Evolutionary conservation across 2,329 filamentous ascomycete genomes (phyloP).

Genomic region (Phialophora macrospora): DNA sequence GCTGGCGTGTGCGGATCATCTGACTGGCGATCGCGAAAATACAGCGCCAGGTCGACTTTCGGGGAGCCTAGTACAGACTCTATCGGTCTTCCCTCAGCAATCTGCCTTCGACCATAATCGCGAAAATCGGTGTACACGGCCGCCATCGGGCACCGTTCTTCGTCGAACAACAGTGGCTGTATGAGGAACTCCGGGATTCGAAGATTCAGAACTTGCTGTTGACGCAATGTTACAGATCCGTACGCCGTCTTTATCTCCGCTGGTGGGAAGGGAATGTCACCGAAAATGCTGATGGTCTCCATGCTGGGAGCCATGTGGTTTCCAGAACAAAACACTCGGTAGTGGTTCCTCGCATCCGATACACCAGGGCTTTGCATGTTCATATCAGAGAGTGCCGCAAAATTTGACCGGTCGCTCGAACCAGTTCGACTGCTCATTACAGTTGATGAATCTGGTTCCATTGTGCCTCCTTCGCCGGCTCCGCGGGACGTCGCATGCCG

Average conservation of each 20-base stretch:
- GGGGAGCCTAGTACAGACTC: slow-evolving; percentile 16
- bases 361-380: background rate
- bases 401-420: slow-evolving; percentile 5
- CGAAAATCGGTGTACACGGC: slow-evolving; percentile 25
- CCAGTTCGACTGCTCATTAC: background rate
- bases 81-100: slow-evolving; percentile 16
- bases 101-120: slow-evolving; percentile 21
- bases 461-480: background rate
- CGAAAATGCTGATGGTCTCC: slow-evolving; percentile 19
- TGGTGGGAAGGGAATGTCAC: slow-evolving; percentile 2
- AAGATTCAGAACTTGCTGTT: slow-evolving; percentile 7
- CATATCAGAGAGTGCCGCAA: background rate
- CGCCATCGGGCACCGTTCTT: slow-evolving; percentile 22
- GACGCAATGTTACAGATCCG: background rate
- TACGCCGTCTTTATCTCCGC: background rate
- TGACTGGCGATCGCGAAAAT: slow-evolving; percentile 14
- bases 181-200: slow-evolving; percentile 22
- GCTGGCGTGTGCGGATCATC: slow-evolving; percentile 23
- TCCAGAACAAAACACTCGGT: slow-evolving; percentile 19
- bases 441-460: background rate
- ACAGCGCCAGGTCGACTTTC: slow-evolving; percentile 15
- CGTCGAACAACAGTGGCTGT: slow-evolving; percentile 21
- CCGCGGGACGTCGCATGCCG: slow-evolving; percentile 1
- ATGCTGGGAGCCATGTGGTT: slow-evolving; percentile 12
- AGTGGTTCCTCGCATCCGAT: slow-evolving; percentile 16